Evolutionary conservation across 306 rosid genomes (phyloP).

Genomic region (Pterocarpus santalinus): DNA sequence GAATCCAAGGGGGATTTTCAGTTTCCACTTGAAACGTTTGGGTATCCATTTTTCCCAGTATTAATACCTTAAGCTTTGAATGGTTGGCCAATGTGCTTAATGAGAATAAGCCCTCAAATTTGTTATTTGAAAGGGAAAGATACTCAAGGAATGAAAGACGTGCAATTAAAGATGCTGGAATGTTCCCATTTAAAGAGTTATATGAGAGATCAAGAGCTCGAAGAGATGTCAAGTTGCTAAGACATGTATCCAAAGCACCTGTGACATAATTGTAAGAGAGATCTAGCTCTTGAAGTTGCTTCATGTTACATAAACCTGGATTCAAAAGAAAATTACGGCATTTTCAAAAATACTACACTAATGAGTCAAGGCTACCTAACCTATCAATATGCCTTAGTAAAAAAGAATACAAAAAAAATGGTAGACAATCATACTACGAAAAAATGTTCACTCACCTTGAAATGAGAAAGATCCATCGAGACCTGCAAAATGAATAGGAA

Average conservation of each 20-base stretch:
- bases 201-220: not conserved
- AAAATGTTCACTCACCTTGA: not conserved
- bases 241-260: conserved; percentile 5
- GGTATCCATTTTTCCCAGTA: not conserved
- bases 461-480: not conserved
- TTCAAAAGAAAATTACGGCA: not conserved
- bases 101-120: conserved; percentile 38
- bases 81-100: conserved; percentile 8
- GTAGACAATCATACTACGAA: not conserved
- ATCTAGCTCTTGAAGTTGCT: conserved; percentile 16
- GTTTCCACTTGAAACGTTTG: conserved; percentile 36
- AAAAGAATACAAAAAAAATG: not conserved
- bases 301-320: conserved; percentile 24
- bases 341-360: no score
- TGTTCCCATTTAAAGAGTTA: not conserved
- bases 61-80: conserved; percentile 23
- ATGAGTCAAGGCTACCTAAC: no score
- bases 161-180: not conserved
- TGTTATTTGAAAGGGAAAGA: not conserved
- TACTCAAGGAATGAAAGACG: not conserved
- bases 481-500: not conserved
- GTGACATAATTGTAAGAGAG: not conserved
- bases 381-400: no score
- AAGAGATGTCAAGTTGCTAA: conserved; percentile 30
- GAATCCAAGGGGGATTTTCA: conserved; percentile 19